A percentile compares a stretch with the other conserved stretches of the same genome.
phyloP scores from a whole-genome alignment of 208 protist genomes.

The Trypanosoma avium region DNA sequence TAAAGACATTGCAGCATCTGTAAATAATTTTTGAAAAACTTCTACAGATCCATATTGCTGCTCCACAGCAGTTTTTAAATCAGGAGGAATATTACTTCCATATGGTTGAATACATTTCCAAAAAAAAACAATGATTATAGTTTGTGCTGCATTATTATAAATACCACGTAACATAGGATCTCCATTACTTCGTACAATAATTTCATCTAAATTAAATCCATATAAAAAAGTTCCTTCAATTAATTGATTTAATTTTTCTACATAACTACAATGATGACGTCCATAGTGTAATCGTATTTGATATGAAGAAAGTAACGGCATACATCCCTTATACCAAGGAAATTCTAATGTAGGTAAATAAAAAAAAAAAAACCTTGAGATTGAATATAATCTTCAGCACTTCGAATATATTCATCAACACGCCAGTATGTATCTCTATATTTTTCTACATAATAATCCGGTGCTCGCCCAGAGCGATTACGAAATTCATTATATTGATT shows the following conservation, averaged over 20 bases:
- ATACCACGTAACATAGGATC: slow-evolving; percentile 56
- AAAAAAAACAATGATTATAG: slow-evolving; percentile 92
- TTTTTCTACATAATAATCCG: slow-evolving; percentile 81
- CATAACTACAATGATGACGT: slow-evolving; percentile 88
- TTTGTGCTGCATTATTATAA: slow-evolving; percentile 93
- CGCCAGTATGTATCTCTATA: slow-evolving; percentile 88
- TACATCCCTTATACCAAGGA: slow-evolving; percentile 87
- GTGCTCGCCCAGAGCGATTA: slow-evolving; percentile 75
- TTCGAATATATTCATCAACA: slow-evolving; percentile 86
- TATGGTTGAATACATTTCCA: slow-evolving; percentile 92
- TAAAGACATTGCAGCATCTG: slow-evolving; percentile 58
- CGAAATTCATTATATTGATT: slow-evolving; percentile 89
- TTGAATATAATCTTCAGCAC: slow-evolving; percentile 75
- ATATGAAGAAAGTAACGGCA: slow-evolving; percentile 86
- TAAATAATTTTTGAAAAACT: slow-evolving; percentile 78
- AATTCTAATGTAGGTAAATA: slow-evolving; percentile 90
- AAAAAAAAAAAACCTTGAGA: slow-evolving; percentile 89
- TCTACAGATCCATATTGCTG: slow-evolving; percentile 87
- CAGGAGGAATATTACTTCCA: slow-evolving; percentile 86
- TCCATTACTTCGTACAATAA: slow-evolving; percentile 58
- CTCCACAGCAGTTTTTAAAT: slow-evolving; percentile 69
- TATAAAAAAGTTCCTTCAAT: slow-evolving; percentile 88
- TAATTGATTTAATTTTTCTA: slow-evolving; percentile 90
- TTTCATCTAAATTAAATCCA: slow-evolving; percentile 77
- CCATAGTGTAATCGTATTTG: slow-evolving; percentile 90